A percentile compares a stretch with the other conserved stretches of the same genome.
phyloP scores from a whole-genome alignment of 805 yeast genomes.

The Monosporozyma aerobia region DNA sequence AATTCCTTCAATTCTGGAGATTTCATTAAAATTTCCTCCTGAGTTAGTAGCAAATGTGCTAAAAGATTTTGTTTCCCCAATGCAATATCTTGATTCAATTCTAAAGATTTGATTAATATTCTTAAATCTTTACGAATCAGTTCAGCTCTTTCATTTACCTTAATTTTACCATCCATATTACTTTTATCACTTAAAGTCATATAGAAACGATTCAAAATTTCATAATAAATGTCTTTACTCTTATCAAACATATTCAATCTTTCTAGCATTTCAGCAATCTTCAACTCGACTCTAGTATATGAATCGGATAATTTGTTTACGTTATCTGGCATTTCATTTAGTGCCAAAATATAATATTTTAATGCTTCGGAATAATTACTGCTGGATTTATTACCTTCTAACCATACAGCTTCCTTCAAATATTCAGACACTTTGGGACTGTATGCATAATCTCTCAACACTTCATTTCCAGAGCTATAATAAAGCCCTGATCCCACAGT shows the following conservation, averaged over 20 bases:
- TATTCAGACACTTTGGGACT: neutral
- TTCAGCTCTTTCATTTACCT: slow-evolving; percentile 40
- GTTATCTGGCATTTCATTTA: slow-evolving; percentile 36
- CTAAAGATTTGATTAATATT: slow-evolving; percentile 58
- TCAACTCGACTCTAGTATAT: slow-evolving; percentile 84
- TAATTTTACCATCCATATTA: slow-evolving; percentile 18
- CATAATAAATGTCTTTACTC: slow-evolving; percentile 60
- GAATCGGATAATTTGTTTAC: slow-evolving; percentile 60
- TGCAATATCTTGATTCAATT: slow-evolving; percentile 41
- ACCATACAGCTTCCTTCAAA: slow-evolving; percentile 70
- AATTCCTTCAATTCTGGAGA: slow-evolving; percentile 30
- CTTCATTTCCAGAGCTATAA: neutral
- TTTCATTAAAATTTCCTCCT: slow-evolving; percentile 47
- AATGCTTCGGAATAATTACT: slow-evolving; percentile 53
- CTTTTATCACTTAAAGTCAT: slow-evolving; percentile 40
- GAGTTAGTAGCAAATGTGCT: slow-evolving; percentile 58
- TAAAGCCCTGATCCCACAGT: neutral
- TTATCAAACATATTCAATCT: slow-evolving; percentile 50
- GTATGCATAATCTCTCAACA: neutral
- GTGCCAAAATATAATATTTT: slow-evolving; percentile 57
- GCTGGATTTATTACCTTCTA: slow-evolving; percentile 62
- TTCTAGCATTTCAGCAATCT: slow-evolving; percentile 81
- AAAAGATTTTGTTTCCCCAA: slow-evolving; percentile 48
- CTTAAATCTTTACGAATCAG: slow-evolving; percentile 62
- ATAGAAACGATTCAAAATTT: slow-evolving; percentile 51